Percentiles rank a stretch among this genome's conserved stretches.
These are phyloP conservation scores for Yamadazyma dushanensis DNA, from an alignment of 1,139 yeast genomes.

Conservation along the genomic window DNA sequence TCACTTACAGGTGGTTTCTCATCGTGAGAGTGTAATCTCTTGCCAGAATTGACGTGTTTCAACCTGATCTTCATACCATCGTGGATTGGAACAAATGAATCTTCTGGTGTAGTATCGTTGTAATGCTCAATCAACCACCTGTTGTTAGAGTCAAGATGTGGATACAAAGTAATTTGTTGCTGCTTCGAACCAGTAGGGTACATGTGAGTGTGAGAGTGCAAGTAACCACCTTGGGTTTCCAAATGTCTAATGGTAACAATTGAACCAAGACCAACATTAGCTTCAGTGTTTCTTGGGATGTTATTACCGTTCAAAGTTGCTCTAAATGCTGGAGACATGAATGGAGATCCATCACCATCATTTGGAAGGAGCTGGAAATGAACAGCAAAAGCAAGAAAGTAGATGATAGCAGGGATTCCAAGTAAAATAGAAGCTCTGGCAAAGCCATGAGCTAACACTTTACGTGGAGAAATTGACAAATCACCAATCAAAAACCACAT, in stretches of 20 bases:
- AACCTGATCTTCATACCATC: conserved; percentile 84
- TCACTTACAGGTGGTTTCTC: conserved; percentile 91
- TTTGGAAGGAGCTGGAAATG: conserved; percentile 72
- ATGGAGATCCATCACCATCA: conserved; percentile 87
- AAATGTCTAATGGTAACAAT: conserved; percentile 74
- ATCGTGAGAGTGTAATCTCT: conserved; percentile 95
- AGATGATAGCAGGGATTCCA: conserved; percentile 68
- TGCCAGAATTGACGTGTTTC: conserved; percentile 63
- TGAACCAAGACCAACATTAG: conserved; percentile 92
- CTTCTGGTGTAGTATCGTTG: conserved; percentile 48
- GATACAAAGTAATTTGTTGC: conserved; percentile 91
- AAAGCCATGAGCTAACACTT: conserved; percentile 52
- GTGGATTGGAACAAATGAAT: conserved; percentile 60
- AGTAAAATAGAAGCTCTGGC: conserved; percentile 62
- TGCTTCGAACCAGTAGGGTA: conserved; percentile 94
- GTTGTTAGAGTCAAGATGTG: conserved; percentile 88
- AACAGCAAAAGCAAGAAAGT: conserved; percentile 70
- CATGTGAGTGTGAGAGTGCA: conserved; percentile 85
- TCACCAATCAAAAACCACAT: conserved; percentile 92
- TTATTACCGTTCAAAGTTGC: conserved; percentile 68
- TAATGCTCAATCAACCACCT: conserved; percentile 79
- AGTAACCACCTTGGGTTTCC: conserved; percentile 89
- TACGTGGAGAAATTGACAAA: conserved; percentile 55
- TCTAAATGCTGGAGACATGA: conserved; percentile 89
- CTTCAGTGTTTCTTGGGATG: conserved; percentile 66